Evolutionary conservation across 305 asterid genomes (phyloP), one percentile per base, ranked within the genome.

Genomic region (Plantago rigida): DNA sequence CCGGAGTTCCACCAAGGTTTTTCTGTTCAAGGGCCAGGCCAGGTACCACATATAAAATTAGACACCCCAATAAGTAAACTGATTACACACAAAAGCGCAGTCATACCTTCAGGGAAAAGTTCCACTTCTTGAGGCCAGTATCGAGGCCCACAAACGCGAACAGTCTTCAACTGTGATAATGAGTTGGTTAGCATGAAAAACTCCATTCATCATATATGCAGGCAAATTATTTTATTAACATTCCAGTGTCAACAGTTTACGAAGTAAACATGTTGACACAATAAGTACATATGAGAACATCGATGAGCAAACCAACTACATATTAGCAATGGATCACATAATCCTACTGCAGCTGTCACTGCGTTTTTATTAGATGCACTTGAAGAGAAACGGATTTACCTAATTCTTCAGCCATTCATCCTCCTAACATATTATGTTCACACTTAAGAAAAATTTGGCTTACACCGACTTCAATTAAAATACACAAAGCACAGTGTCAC

Each of bases 91-190:
- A 59, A 42, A 42, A 58, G 36, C 59, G 19, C 73, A 47, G 45
- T 55, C 71, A 47, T 79, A 92, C 99, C 95, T 74, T 84, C 75
- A 50, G 96, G 96, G 67, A 49, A 76, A 74, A 86, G 94, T 71
- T 88, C 84, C 49, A 92, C 81, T 61, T 81, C 83, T 74, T 88
- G 94, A 72, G 99, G 84, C 99, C 99, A 92, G 77, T 92, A 92
- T 55, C 99, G 93, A 71, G 99, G 99, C 71, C 99, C 99, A 81
- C 99, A 92, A 57, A 92, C 94, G 62, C 91, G 89, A 71, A 92
- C 94, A 54, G 87, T 67, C 80, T 92, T 92, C 76, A 92, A 79
- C 99, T 92, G 84, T 75, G 72, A 65, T 59, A 74, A 73, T 45
- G 58, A 62, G 63, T 29, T 45, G 47, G 62, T 59, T 9, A 6